Base-by-base conservation (phyloP, 164 flowering plant genomes). In the Magnolia changhungtana region DNA sequence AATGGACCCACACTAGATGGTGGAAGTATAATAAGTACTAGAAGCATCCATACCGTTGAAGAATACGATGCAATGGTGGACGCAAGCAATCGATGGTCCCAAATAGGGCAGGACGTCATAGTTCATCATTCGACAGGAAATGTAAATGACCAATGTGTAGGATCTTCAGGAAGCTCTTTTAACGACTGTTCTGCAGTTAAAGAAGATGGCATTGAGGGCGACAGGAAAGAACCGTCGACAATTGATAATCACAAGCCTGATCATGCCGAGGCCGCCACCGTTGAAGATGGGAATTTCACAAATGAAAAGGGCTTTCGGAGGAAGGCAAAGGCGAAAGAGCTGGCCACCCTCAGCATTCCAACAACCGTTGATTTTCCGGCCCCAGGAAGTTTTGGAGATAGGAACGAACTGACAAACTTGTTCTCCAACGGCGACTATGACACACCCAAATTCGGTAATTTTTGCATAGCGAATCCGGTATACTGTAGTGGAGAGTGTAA, bases 381-480 rank as follows among this genome's bases (percentile, higher is more conserved):
- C 8, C 52, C 70, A 8, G 82, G 71, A 61, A 79, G 82, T 67
- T 78, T 79, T 1, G 74, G 72, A 45, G 82, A 80, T 29, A 80
- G 79, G 84, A 66, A 61, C 9, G 77, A 72, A 27, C 52, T 29
- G 4, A 80, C 75, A 4, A 84, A 75, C 18, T 74, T 76, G 11
- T 72, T 67, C 76, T 78, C 82, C 55, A 75, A 82, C 20, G 82
- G 79, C 49, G 78, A 73, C 4, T 74, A 80, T 68, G 79, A 72
- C 21, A 83, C 86, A 7, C 89, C 89, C 50, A 84, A 77, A 72
- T 84, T 85, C 63, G 86, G 88, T 16, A 77, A 78, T 76, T 76
- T 75, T 27, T 10, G 55, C 61, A 50, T 63, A 14, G 72, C 80
- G 21, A 45, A 18, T 19, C 21, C 75, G 3, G 16, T 10, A 52